phyloP scores from a whole-genome alignment of 1,139 yeast genomes.

The Candida sp. region DNA sequence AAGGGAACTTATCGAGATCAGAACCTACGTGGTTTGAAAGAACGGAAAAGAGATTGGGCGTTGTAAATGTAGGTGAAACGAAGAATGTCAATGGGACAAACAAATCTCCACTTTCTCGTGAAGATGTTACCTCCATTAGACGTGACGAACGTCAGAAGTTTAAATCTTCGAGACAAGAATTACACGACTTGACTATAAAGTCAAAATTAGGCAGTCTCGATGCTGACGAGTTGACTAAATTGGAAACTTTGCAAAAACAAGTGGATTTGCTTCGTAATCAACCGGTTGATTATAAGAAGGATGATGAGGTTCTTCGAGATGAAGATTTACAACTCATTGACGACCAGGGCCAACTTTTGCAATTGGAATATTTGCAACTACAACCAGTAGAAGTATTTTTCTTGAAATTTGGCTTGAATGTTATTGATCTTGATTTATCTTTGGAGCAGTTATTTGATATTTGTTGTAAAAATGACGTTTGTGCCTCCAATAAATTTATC shows the following conservation, averaged over 20 bases:
- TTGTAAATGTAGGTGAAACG: constrained; percentile 25
- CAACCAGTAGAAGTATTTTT: constrained; percentile 78
- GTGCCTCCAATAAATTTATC: constrained; percentile 37
- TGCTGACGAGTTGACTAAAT: constrained; percentile 19
- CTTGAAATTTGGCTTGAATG: constrained; percentile 50
- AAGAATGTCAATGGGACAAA: too few species aligned
- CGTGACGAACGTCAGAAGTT: constrained; percentile 71
- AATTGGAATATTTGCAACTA: constrained; percentile 66
- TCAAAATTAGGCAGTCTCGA: constrained; percentile 21
- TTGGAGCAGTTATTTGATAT: constrained; percentile 22
- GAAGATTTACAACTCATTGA: constrained; percentile 41
- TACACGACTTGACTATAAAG: constrained; percentile 33
- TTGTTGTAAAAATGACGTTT: constrained; percentile 13
- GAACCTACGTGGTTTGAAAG: constrained; percentile 89
- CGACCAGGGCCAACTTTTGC: constrained; percentile 19
- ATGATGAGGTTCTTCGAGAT: constrained; percentile 14
- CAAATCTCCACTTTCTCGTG: constrained; percentile 39
- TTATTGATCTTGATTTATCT: constrained; percentile 22
- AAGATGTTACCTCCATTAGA: constrained; percentile 73
- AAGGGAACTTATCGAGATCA: constrained; percentile 83
- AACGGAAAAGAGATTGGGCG: constrained; percentile 46
- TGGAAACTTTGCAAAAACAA: constrained; percentile 23
- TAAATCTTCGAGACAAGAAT: constrained; percentile 50
- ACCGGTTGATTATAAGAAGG: constrained; percentile 7
- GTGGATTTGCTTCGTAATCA: constrained; percentile 20